Base-by-base conservation (phyloP, 805 yeast genomes). In the Ogataea parapolymorpha region DNA sequence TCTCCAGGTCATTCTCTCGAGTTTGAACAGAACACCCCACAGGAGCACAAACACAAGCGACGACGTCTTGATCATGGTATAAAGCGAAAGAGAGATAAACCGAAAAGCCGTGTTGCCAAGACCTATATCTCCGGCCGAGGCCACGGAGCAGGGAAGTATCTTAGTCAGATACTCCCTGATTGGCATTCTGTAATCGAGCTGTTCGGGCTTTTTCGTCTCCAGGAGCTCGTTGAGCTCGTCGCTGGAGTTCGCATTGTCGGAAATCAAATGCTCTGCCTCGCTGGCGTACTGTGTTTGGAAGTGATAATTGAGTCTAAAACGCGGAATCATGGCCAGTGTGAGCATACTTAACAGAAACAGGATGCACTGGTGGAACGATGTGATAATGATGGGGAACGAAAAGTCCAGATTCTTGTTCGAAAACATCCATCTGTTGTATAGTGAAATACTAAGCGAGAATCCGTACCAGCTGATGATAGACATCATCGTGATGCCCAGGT, bases 341-440 rank as follows among this genome's bases (percentile, higher is more conserved):
- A 60, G 30, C 4, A 72, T 59, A 38, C 91, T 75, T 26, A 85
- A 55, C 32, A 68, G 40, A 44, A 85, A 67, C 31, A 88, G 74
- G 34, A 83, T 75, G 20, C 82, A 56, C 65, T 93, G 98, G 65
- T 93, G 99, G 52, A 82, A 72, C 4, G 90, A 71, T 0, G 99
- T 93, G 39, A 90, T 78, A 22, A 90, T 65, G 16, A 93, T 75
- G 2, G 99, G 99, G 58, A 80, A 93, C 24, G 79, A 76, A 54
- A 93, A 82, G 56, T 85, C 78, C 41, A 90, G 68, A 14, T 87
- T 84, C 8, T 75, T 59, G 41, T 51, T 71, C 28, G 91, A 90
- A 67, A 91, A 93, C 97, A 91, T 91, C 97, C 97, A 89, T 66
- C 90, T 90, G 70, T 93, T 93, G 67, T 91, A 93, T 23, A 86